A percentile compares a stretch with the other conserved stretches of the same genome.
Conservation (phyloP, 108 stramenopile genomes). For the Pseudonitzschia delicatissima region DNA sequence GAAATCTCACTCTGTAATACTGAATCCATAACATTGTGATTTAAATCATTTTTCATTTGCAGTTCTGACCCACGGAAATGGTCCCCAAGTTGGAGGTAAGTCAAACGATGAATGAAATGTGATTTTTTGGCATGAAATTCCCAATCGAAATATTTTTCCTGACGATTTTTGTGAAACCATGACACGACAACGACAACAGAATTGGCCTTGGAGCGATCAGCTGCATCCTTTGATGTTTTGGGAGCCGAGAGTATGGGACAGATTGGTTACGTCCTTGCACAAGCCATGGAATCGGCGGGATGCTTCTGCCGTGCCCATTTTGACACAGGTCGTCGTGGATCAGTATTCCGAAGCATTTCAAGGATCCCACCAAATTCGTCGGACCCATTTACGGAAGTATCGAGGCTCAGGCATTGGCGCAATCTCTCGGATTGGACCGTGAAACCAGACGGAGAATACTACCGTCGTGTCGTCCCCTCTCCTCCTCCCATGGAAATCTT, state of each 20-base stretch:
- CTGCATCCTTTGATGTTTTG: conserved; percentile 65
- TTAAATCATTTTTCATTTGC: background rate
- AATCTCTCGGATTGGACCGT: conserved; percentile 73
- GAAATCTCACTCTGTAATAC: too few relatives aligned
- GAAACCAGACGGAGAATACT: conserved; percentile 84
- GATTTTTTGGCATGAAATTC: too few relatives aligned
- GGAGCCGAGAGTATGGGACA: conserved; percentile 85
- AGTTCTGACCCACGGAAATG: conserved; percentile 76
- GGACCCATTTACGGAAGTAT: conserved; percentile 83
- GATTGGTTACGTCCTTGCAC: conserved; percentile 78
- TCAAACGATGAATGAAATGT: too few relatives aligned
- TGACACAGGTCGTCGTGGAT: conserved; percentile 80
- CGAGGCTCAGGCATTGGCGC: conserved; percentile 73
- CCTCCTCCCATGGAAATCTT: conserved; percentile 77
- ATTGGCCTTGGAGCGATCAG: conserved; percentile 71
- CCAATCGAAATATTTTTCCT: too few relatives aligned
- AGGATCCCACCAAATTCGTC: conserved; percentile 74
- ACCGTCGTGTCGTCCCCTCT: conserved; percentile 75
- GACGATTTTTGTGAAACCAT: background rate
- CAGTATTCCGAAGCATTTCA: conserved; percentile 63
- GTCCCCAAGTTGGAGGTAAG: conserved; percentile 69
- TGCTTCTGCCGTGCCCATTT: conserved; percentile 53
- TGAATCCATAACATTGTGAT: too few relatives aligned
- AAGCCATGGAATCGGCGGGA: conserved; percentile 59
- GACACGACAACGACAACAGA: conserved; percentile 12